Base-by-base conservation (phyloP, 176 grass and related monocot species). In the Raddia distichophylla region DNA sequence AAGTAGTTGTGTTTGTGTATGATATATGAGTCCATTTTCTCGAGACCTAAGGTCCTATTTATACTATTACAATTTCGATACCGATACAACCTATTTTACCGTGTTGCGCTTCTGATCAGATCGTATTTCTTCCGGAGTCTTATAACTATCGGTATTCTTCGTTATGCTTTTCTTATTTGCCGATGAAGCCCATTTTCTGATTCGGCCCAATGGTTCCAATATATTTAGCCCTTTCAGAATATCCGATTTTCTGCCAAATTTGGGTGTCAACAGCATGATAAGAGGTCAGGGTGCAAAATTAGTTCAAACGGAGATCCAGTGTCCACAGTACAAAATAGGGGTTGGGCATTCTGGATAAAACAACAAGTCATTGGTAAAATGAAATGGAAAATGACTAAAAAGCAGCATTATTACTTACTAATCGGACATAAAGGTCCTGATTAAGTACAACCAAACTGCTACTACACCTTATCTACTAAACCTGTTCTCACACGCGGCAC, bases 381-480 rank as follows among this genome's bases (percentile, higher is more conserved):
- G 12, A 10, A 18, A 20, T 32, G 54, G 44, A 13, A 52, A 10
- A 56, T 10, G 45, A 42, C 27, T 27, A 17, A 37, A 32, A 52
- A 58, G 69, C 70, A 20, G 60, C 56, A 43, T 79, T 33, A 65
- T 89, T 73, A 63, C 53, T 80, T 64, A 9, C 54, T 63, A 82
- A 66, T 51, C 60, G 69, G 17, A 59, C 82, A 90, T 20, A 73
- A 68, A 51, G 11, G 51, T 73, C 59, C 15, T 75, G 48, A 52
- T 82, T 82, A 82, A 57, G 73, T 78, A 82, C 73, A 82, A 51
- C 59, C 66, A 86, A 82, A 86, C 67, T 73, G 79, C 32, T 34
- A 81, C 78, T 52, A 73, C 58, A 85, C 11, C 60, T 86, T 86
- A 82, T 77, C 78, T 85, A 89, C 72, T 78, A 67, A 78, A 81